Evolutionary conservation across 495 filamentous ascomycete genomes (phyloP).

Genomic region (Hypoxylon fragiforme): DNA sequence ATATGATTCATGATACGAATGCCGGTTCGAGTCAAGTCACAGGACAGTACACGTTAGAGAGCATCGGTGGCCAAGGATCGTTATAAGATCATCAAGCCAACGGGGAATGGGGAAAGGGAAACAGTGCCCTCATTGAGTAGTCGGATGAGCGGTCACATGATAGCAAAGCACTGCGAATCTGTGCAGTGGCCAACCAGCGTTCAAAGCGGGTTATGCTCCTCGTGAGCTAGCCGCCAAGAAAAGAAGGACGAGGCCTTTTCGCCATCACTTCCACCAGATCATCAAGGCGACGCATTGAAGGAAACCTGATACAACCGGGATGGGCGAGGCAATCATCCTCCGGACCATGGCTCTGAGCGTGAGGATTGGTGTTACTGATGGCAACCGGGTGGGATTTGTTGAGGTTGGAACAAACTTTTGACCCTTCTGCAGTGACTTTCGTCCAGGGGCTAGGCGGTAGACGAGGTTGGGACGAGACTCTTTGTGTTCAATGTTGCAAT

Average conservation of each 20-base stretch:
- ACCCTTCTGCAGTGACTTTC: slow-evolving; percentile 6
- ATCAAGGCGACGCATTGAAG: background rate
- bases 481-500: background rate
- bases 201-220: background rate
- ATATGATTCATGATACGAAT: slow-evolving; percentile 1
- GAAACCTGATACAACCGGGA: slow-evolving; percentile 2
- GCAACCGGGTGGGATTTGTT: slow-evolving; percentile 10
- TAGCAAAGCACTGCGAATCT: slow-evolving; percentile 6
- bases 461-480: slow-evolving; percentile 23
- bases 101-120: slow-evolving; percentile 6
- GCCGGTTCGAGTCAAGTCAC: background rate
- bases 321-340: background rate
- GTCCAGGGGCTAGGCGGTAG: background rate
- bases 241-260: slow-evolving; percentile 10
- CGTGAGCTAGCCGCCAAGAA: slow-evolving; percentile 7
- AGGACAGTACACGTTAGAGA: no score
- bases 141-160: slow-evolving; percentile 26
- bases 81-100: slow-evolving; percentile 7
- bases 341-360: slow-evolving; percentile 2
- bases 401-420: slow-evolving; percentile 2
- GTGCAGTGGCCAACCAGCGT: slow-evolving; percentile 1
- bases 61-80: slow-evolving; percentile 1
- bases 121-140: slow-evolving; percentile 12
- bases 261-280: slow-evolving; percentile 1
- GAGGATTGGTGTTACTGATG: slow-evolving; percentile 6